Base-by-base conservation (phyloP, 2,329 filamentous ascomycete species). In the Hysterium pulicare region DNA sequence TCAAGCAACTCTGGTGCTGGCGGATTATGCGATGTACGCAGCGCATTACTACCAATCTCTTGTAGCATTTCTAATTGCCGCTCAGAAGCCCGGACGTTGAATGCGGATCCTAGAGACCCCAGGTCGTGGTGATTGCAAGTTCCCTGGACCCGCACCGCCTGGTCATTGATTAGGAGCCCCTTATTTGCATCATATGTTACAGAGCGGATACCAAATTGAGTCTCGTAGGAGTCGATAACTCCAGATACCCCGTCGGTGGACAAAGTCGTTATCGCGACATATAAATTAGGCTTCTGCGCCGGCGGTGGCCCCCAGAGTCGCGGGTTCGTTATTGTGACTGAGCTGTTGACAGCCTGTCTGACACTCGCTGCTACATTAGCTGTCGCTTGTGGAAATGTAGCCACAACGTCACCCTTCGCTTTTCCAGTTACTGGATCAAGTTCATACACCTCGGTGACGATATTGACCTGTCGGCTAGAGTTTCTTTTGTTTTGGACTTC, bases 11-110 rank as follows among this genome's bases (percentile, higher is more conserved):
- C 75, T 0, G 73, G 65, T 0, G 75, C 74, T 0, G 76, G 76
- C 0, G 75, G 75, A 54, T 79, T 79, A 54, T 79, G 76, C 0
- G 75, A 70, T 19, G 71, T 77, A 3, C 76, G 68, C 3, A 79
- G 59, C 0, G 72, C 70, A 45, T 78, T 79, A 47, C 51, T 55
- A 8, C 76, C 76, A 62, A 78, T 67, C 7, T 76, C 73, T 15
- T 64, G 66, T 1, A 79, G 59, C n/a, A 73, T 67, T 46, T 75
- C 58, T 3, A 78, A 62, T 53, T 79, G 72, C 2, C 76, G 66
- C 52, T 74, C 60, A 0, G 70, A 68, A 0, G 75, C 76, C 2
- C 72, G 66, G 23, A 61, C 30, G 53, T 78, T 75, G 62, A 76
- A 78, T 11, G 76, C 76, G 0, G 72, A 56, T 1, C 75, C 76